A percentile compares a stretch with the other conserved stretches of the same genome.
phyloP scores from a whole-genome alignment of 202 grass and related monocot species.

The Musa balbisiana region DNA sequence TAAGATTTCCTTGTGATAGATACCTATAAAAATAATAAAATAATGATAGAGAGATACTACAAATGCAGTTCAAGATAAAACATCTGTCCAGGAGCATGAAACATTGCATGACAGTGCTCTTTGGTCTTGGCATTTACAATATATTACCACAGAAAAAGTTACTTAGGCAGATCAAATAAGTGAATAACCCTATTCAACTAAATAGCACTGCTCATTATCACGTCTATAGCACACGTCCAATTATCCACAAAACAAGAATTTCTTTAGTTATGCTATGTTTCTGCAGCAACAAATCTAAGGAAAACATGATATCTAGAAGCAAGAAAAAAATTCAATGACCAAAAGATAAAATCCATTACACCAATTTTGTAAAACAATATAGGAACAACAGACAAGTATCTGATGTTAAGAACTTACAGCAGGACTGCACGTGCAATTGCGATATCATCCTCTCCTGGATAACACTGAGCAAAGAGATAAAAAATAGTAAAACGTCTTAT shows the following conservation, averaged over 20 bases:
- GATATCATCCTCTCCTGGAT: conserved; percentile 93
- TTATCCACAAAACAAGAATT: background rate
- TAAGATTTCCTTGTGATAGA: conserved; percentile 88
- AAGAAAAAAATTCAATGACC: background rate
- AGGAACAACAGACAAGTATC: conserved; percentile 6
- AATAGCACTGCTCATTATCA: background rate
- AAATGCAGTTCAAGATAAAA: conserved; percentile 6
- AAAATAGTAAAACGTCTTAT: background rate
- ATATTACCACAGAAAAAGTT: background rate
- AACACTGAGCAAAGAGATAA: conserved; percentile 45
- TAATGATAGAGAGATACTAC: background rate
- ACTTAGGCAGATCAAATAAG: background rate
- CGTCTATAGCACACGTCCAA: background rate
- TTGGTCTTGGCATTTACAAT: background rate
- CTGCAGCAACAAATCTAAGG: background rate
- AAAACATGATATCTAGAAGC: background rate
- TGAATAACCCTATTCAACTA: background rate
- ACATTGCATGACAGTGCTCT: background rate
- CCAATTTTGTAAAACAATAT: conserved; percentile 16
- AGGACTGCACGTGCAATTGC: conserved; percentile 87
- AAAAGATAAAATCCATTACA: background rate
- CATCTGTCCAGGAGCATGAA: background rate
- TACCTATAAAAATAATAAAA: conserved; percentile 54
- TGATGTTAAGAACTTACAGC: conserved; percentile 48
- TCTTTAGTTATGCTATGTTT: background rate